Conservation (phyloP, 2,329 filamentous ascomycete species). For the Corinectria fuckeliana region DNA sequence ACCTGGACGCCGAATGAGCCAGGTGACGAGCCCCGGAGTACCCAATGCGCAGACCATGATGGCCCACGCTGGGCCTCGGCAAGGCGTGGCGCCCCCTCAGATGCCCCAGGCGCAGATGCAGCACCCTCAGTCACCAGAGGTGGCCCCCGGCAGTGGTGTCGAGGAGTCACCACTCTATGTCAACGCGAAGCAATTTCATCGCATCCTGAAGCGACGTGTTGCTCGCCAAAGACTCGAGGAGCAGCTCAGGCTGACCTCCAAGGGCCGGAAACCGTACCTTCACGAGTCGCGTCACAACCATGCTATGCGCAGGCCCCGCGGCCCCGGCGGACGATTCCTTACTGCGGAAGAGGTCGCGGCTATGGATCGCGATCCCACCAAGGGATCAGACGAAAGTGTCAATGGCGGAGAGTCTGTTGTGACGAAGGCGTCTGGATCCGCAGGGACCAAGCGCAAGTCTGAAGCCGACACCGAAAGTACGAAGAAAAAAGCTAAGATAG, state of each 20-base stretch:
- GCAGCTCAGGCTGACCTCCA: constrained; percentile 87
- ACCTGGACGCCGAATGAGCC: constrained; percentile 73
- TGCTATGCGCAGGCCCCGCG: constrained; percentile 93
- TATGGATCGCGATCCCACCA: constrained; percentile 73
- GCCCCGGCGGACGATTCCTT: constrained; percentile 92
- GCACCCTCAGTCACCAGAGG: constrained; percentile 78
- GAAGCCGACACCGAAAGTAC: constrained; percentile 55
- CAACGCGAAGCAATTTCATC: constrained; percentile 98
- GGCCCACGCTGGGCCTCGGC: constrained; percentile 65
- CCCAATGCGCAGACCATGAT: constrained; percentile 78
- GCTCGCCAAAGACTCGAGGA: constrained; percentile 94
- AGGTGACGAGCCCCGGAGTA: constrained; percentile 77
- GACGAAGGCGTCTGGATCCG: constrained; percentile 34
- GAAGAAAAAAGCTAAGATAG: constrained; percentile 65
- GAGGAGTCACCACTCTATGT: constrained; percentile 97
- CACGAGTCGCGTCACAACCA: constrained; percentile 98
- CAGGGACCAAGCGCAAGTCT: constrained; percentile 67
- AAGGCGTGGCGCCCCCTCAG: constrained; percentile 62
- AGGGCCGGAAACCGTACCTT: constrained; percentile 94
- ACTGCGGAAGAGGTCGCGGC: constrained; percentile 95
- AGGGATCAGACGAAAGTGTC: constrained; percentile 48
- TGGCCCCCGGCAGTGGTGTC: constrained; percentile 69
- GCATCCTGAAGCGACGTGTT: constrained; percentile 92
- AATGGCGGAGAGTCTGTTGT: constrained; percentile 34
- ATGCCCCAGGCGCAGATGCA: constrained; percentile 70